Conservation (phyloP, 192 early-diverging fungal species). For the Podila epigama region DNA sequence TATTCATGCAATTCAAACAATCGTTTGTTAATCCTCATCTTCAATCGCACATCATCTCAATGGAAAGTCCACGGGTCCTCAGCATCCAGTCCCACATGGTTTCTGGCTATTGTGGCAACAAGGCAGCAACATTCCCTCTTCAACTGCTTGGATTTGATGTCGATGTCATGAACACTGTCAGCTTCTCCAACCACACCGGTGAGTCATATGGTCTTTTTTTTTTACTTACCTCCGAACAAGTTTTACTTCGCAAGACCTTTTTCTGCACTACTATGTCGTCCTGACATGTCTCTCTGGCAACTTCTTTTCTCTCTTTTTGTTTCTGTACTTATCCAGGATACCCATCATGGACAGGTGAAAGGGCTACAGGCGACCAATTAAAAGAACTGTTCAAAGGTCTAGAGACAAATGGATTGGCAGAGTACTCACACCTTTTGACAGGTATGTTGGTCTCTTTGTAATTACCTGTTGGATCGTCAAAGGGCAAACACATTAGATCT, state of each 20-base stretch:
- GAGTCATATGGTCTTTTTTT: neutral
- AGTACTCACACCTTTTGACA: constrained; percentile 85
- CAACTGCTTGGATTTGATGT: constrained; percentile 92
- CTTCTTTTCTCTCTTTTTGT: neutral
- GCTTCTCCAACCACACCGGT: constrained; percentile 94
- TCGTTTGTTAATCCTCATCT: neutral
- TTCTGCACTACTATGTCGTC: too few species aligned
- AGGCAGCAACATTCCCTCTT: constrained; percentile 91
- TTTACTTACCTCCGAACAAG: neutral
- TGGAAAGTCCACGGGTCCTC: constrained; percentile 45
- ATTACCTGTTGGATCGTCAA: too few species aligned
- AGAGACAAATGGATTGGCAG: constrained; percentile 72
- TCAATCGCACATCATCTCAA: neutral
- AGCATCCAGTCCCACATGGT: constrained; percentile 64
- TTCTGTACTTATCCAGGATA: constrained; percentile 60
- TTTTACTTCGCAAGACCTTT: too few species aligned
- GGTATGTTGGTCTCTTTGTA: too few species aligned
- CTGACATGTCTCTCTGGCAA: too few species aligned
- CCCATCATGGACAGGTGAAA: constrained; percentile 74
- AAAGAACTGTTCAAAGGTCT: constrained; percentile 75
- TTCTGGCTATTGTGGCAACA: constrained; percentile 73
- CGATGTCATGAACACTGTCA: constrained; percentile 92
- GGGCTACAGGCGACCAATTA: constrained; percentile 69
- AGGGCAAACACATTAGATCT: too few species aligned
- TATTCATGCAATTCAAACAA: neutral